These are phyloP conservation scores for Pisolithus orientalis DNA, from an alignment of 768 basidiomycete genomes.

Conservation along the genomic window DNA sequence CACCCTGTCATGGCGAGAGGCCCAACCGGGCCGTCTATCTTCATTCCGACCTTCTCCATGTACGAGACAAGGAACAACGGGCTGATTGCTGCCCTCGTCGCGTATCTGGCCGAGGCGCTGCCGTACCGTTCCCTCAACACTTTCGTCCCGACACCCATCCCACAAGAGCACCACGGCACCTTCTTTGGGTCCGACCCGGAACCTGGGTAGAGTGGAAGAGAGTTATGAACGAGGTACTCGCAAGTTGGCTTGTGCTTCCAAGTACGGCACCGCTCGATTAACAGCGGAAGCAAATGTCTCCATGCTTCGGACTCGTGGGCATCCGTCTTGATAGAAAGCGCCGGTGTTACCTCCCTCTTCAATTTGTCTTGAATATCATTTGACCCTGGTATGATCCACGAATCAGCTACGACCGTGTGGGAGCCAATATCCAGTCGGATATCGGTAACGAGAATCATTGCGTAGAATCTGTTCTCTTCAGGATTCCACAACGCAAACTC, in stretches of 20 bases:
- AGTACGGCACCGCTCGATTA: conserved; percentile 43
- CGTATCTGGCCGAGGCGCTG: conserved; percentile 32
- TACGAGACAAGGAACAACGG: conserved; percentile 51
- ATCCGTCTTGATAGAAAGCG: conserved; percentile 12
- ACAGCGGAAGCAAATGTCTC: conserved; percentile 41
- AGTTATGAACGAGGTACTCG: conserved; percentile 32
- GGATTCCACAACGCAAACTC: conserved; percentile 15
- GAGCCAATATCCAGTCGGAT: conserved; percentile 43
- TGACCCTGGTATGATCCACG: conserved; percentile 30
- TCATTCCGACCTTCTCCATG: conserved; percentile 33
- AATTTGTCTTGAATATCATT: conserved; percentile 4
- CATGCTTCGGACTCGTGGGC: conserved; percentile 24
- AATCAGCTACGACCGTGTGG: conserved; percentile 31
- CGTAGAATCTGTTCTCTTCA: conserved; percentile 17
- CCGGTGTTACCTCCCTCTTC: conserved; percentile 3
- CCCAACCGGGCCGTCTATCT: not conserved
- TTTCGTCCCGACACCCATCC: conserved; percentile 40
- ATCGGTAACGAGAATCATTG: conserved; percentile 40
- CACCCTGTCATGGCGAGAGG: conserved; percentile 6
- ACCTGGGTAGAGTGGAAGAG: conserved; percentile 29
- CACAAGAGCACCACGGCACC: conserved; percentile 48
- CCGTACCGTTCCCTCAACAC: conserved; percentile 34
- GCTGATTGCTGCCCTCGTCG: conserved; percentile 44
- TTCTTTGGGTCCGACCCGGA: conserved; percentile 8
- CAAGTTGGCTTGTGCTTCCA: conserved; percentile 41